Evolutionary conservation across 2,329 filamentous ascomycete species (phyloP).

Genomic region (Colletotrichum lindemuthianum): DNA sequence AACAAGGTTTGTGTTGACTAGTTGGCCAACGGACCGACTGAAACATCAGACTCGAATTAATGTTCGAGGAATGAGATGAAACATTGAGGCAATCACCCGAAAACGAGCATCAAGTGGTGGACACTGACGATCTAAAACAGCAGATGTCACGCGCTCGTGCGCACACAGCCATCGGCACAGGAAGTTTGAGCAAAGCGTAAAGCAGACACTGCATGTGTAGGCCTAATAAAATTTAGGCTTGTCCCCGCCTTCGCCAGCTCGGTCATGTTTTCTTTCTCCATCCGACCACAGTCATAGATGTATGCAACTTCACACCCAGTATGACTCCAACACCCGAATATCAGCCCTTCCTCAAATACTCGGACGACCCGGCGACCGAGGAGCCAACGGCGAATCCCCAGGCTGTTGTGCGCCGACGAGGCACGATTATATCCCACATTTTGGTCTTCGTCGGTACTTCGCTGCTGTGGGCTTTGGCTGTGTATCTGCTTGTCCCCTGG

Average conservation of each 20-base stretch:
- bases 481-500: conserved; percentile 33
- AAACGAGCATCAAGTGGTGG: not conserved
- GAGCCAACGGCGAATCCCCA: conserved; percentile 14
- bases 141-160: conserved; percentile 12
- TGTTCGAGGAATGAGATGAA: conserved; percentile 11
- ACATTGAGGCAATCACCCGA: not conserved
- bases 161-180: not conserved
- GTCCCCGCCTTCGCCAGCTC: not conserved
- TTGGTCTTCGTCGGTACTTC: conserved; percentile 38
- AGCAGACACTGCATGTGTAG: not conserved
- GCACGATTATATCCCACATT: conserved; percentile 32
- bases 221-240: conserved; percentile 22
- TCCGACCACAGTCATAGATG: conserved; percentile 11
- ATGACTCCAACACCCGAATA: conserved; percentile 34
- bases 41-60: conserved; percentile 5
- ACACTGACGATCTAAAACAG: conserved; percentile 16
- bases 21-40: not conserved
- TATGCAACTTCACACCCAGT: conserved; percentile 26
- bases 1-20: not conserved
- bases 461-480: conserved; percentile 37
- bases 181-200: not conserved
- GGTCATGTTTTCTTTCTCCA: not conserved
- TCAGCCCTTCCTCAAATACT: conserved; percentile 37
- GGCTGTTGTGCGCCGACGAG: conserved; percentile 15
- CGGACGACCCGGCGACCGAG: conserved; percentile 36